These are phyloP conservation scores for Exophiala viscosa DNA, from an alignment of 2,329 filamentous ascomycete species.

Conservation along the genomic window DNA sequence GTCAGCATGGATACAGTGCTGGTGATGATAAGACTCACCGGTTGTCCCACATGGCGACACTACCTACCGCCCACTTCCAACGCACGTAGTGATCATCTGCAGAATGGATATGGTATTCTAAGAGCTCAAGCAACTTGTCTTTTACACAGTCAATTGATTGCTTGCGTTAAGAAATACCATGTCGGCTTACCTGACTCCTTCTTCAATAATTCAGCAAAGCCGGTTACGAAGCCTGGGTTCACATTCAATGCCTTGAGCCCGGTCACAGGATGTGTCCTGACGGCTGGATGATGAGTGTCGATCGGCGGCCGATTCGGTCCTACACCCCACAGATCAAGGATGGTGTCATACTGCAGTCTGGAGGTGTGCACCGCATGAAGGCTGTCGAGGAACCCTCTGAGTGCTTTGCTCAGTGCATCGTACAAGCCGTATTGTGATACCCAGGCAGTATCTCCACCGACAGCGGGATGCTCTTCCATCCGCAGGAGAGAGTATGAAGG, in stretches of 20 bases:
- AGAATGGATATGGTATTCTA: conserved; percentile 43
- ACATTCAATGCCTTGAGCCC: conserved; percentile 26
- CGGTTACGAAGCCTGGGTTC: conserved; percentile 40
- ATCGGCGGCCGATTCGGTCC: conserved; percentile 26
- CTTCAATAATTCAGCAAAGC: conserved; percentile 50
- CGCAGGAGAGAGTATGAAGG: conserved; percentile 29
- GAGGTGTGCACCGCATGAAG: conserved; percentile 28
- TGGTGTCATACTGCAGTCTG: conserved; percentile 43
- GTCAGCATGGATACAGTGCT: neutral
- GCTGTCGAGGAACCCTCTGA: conserved; percentile 24
- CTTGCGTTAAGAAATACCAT: neutral
- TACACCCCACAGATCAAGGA: conserved; percentile 29
- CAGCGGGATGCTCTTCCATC: conserved; percentile 24
- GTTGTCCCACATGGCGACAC: conserved; percentile 53
- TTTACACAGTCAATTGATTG: conserved; percentile 14
- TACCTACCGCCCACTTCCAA: conserved; percentile 51
- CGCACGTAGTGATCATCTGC: conserved; percentile 50
- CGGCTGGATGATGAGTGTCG: conserved; percentile 26
- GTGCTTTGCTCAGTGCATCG: conserved; percentile 26
- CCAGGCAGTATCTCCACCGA: conserved; percentile 29
- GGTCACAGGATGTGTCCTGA: conserved; percentile 30
- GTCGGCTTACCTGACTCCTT: conserved; percentile 36
- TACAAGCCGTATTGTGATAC: conserved; percentile 31
- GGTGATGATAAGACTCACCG: neutral
- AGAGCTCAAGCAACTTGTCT: conserved; percentile 25